Base-by-base conservation (phyloP, 1,284 basidiomycete species). In the Crucibulum cyathiforme region DNA sequence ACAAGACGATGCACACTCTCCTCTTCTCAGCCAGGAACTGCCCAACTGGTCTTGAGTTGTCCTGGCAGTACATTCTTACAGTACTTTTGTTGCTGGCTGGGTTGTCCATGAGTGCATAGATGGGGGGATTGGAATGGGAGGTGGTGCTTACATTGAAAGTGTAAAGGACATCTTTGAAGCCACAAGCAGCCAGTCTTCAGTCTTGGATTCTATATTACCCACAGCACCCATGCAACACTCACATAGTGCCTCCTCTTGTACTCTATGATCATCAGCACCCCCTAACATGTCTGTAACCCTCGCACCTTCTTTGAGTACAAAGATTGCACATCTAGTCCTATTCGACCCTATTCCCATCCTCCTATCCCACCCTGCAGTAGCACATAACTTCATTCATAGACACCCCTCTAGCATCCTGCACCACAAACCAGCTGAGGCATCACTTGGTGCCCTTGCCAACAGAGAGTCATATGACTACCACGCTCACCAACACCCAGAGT, bases 371-470 rank as follows among this genome's bases (percentile, higher is more conserved):
- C 85, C 87, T 0, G 65, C 81, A 10, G 82, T 89, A 43, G 86
- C 87, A 15, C 82, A 81, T 71, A 90, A 89, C 70, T 90, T 90
- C 62, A 75, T 90, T 41, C 89, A 90, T 72, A 83, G 88, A 12
- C 13, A 64, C 1, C 87, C 89, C 1, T 63, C 64, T 24, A 59
- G 66, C 8, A 64, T 67, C 5, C 59, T 34, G 24, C 36, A 10
- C 5, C 7, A 13, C 5, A 15, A 31, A 13, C 13, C 36, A n/a
- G 5, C 24, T 19, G 47, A 19, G 17, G 13, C 31, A 19, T 49
- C 15, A 34, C 6, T 12, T n/a, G 47, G 31, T n/a, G 47, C n/a
- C 15, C 47, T 24, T 6, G 8, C 37, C 34, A n/a, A 53, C 12
- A n/a, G 52, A 53, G 12, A 31, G 19, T 31, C 8, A 50, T 50